Evolutionary conservation across 2,329 filamentous ascomycete species (phyloP), one percentile per base, ranked within the genome.

Genomic region (Grosmannia penicillata): DNA sequence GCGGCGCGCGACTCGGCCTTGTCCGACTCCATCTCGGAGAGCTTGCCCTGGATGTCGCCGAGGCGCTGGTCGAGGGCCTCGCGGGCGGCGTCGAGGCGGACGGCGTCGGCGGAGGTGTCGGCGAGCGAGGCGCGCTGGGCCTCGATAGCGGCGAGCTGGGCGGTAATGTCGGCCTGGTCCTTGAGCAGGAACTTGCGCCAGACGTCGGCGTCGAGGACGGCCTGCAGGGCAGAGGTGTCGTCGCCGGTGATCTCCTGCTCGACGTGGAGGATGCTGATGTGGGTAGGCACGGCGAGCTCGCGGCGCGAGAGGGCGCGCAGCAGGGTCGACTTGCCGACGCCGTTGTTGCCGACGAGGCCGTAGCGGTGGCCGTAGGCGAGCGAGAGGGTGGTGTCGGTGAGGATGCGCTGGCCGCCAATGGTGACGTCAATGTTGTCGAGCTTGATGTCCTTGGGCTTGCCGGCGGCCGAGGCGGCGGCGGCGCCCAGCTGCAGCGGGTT

Each of bases 361-460:
- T 98, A 98, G 48, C 91, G 78, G 55, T 87, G 79, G 38, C 89
- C 86, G 57, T 93, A 95, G 1, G 91, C 80, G 46, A 98, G 68
- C 2, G 86, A 95, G 42, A 98, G 65, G 38, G 76, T 84, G 34
- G 89, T 94, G 57, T 98, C 89, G 32, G 81, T 83, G 49, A 96
- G 65, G 47, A 98, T 98, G 43, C 91, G 78, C 53, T 75, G 70
- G 40, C 89, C 89, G 45, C 83, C 78, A 53, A 98, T 95, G 31
- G 85, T 82, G 39, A 98, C 82, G 59, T 98, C 91, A 54, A 94
- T 85, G 51, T 83, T 86, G 60, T 98, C 91, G 49, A 98, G 68
- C 65, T 96, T 98, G 69, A 98, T 87, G 56, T 98, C 91, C 69
- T 98, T 98, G 60, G 87, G 94, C 77, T 96, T 98, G 48, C 75